These are phyloP conservation scores for Sinapis alba DNA, from an alignment of 441 rosid species.

Conservation along the genomic window DNA sequence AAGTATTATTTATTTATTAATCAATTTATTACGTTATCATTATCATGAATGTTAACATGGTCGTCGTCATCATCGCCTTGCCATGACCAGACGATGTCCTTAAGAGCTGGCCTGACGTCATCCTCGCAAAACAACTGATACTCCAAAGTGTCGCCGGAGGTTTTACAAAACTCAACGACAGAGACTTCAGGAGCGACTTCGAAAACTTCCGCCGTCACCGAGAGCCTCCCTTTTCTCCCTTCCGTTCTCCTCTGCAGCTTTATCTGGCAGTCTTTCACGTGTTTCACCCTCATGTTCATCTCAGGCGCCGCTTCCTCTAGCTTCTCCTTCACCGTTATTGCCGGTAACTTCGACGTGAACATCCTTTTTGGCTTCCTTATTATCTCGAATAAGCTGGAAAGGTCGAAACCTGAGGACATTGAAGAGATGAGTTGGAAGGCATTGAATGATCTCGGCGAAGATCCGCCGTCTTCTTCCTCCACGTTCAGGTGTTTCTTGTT, in stretches of 20 bases:
- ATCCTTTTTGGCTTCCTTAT: conserved; percentile 53
- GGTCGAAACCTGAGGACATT: conserved; percentile 84
- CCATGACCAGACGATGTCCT: conserved; percentile 95
- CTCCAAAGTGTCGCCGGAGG: conserved; percentile 81
- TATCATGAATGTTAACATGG: conserved; percentile 1
- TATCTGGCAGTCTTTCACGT: conserved; percentile 60
- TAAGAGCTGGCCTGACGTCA: conserved; percentile 81
- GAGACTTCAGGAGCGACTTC: conserved; percentile 87
- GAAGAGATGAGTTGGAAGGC: conserved; percentile 85
- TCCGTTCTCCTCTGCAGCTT: conserved; percentile 52
- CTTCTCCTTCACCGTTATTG: conserved; percentile 48
- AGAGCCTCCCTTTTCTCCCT: conserved; percentile 74
- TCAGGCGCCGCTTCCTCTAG: conserved; percentile 57
- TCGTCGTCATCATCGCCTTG: conserved; percentile 65
- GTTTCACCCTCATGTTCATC: conserved; percentile 55
- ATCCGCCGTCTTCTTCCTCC: conserved; percentile 13
- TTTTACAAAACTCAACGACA: conserved; percentile 71
- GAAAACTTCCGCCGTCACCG: conserved; percentile 77
- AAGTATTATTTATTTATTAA: not conserved
- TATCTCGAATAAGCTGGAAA: conserved; percentile 68
- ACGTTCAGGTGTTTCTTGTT: conserved; percentile 3
- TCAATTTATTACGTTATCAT: not conserved
- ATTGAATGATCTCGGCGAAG: conserved; percentile 72
- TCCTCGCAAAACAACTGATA: conserved; percentile 76
- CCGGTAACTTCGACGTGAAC: conserved; percentile 70